Evolutionary conservation across 495 filamentous ascomycete genomes (phyloP).

Genomic region (Penicillium lividum): DNA sequence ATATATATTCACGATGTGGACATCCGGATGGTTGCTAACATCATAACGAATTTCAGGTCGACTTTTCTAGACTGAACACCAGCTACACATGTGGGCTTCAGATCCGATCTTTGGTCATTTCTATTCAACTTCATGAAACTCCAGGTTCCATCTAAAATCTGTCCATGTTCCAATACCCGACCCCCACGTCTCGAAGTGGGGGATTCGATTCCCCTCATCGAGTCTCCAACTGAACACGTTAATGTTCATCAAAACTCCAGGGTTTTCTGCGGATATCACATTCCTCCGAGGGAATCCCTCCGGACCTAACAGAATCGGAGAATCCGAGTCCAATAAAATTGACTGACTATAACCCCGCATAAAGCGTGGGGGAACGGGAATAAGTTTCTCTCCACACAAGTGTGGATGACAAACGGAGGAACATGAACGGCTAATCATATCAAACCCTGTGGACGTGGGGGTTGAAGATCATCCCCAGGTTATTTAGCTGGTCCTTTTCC

Average conservation of each 20-base stretch:
- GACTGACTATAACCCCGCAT: constrained; percentile 22
- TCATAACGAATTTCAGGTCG: too few species aligned
- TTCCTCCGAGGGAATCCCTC: constrained; percentile 14
- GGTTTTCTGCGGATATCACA: not conserved
- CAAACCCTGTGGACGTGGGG: constrained; percentile 23
- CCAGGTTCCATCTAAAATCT: too few species aligned
- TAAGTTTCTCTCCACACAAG: not conserved
- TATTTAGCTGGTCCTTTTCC: constrained; percentile 20
- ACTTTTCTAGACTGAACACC: too few species aligned
- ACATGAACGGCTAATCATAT: constrained; percentile 18
- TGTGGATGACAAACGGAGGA: constrained; percentile 11
- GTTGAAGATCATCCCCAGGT: constrained; percentile 19
- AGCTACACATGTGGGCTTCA: too few species aligned
- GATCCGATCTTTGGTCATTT: too few species aligned
- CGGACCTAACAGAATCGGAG: not conserved
- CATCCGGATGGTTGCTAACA: too few species aligned
- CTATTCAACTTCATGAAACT: not conserved
- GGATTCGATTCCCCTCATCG: not conserved
- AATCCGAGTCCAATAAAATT: not conserved
- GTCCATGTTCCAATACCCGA: not conserved
- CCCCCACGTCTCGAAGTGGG: constrained; percentile 5
- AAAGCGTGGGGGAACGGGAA: constrained; percentile 16
- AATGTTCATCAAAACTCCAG: too few species aligned
- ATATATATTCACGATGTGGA: too few species aligned
- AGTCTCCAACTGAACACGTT: too few species aligned